Evolutionary conservation across 495 filamentous ascomycete genomes (phyloP).

Genomic region (Halenospora varia): DNA sequence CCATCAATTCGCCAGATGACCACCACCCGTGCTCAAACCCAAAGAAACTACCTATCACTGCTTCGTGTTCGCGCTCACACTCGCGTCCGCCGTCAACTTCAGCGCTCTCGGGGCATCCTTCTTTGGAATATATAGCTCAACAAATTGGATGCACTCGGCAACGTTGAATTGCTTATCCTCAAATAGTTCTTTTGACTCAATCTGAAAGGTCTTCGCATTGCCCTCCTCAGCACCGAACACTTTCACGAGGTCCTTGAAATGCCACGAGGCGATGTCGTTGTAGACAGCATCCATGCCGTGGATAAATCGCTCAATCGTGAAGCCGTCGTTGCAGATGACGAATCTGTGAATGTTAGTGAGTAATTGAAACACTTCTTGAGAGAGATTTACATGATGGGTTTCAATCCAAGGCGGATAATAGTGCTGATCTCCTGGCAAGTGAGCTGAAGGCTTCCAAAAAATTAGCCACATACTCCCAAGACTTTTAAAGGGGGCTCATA

Average conservation of each 20-base stretch:
- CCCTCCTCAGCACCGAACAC: conserved; percentile 56
- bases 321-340: conserved; percentile 70
- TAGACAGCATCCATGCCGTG: conserved; percentile 70
- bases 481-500: conserved; percentile 81
- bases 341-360: conserved; percentile 41
- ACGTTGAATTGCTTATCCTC: conserved; percentile 57
- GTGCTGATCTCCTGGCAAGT: conserved; percentile 84
- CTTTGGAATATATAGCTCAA: conserved; percentile 80
- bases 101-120: conserved; percentile 71
- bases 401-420: conserved; percentile 72
- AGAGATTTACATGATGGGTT: conserved; percentile 55
- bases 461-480: no score
- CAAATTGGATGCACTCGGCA: conserved; percentile 52
- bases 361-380: not conserved
- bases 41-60: no score
- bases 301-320: conserved; percentile 68
- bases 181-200: conserved; percentile 68
- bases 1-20: no score
- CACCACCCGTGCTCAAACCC: no score
- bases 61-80: no score
- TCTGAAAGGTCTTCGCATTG: conserved; percentile 55
- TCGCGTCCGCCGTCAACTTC: conserved; percentile 30
- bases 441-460: conserved; percentile 80
- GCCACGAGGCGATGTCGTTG: conserved; percentile 75
- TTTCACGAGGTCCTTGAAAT: conserved; percentile 58